phyloP scores from a whole-genome alignment of 1,139 yeast species.

The Sugiyamaella sp. region DNA sequence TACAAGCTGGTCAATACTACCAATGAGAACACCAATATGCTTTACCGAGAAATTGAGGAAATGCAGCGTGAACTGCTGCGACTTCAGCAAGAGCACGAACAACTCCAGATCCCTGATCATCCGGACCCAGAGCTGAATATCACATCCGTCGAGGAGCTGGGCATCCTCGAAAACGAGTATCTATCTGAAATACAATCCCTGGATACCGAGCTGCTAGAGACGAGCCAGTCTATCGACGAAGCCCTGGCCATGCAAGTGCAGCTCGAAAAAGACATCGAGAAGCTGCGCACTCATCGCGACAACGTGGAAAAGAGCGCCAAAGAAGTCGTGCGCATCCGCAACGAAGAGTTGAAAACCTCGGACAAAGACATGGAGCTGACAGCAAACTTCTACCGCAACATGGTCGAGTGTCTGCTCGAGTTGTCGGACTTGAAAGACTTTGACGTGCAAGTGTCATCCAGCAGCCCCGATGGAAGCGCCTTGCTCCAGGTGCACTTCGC shows the following conservation, averaged over 20 bases:
- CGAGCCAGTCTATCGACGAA: conserved; percentile 10
- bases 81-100: conserved; percentile 27
- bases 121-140: conserved; percentile 35
- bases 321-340: conserved; percentile 24
- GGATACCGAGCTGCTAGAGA: conserved; percentile 50
- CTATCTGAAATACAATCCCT: conserved; percentile 37
- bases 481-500: conserved; percentile 6
- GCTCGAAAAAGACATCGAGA: conserved; percentile 42
- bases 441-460: not conserved
- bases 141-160: conserved; percentile 34
- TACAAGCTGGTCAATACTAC: conserved; percentile 22
- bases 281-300: conserved; percentile 23
- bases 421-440: conserved; percentile 23
- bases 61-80: conserved; percentile 36
- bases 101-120: conserved; percentile 28
- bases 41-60: conserved; percentile 33
- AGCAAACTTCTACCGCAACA: conserved; percentile 32
- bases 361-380: conserved; percentile 31
- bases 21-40: conserved; percentile 18
- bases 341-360: conserved; percentile 26
- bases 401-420: conserved; percentile 25
- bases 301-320: conserved; percentile 20
- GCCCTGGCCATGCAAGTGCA: conserved; percentile 39
- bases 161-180: conserved; percentile 24
- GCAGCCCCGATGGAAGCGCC: not conserved